Conservation (phyloP, 306 rosid species). For the Spatholobus suberectus region DNA sequence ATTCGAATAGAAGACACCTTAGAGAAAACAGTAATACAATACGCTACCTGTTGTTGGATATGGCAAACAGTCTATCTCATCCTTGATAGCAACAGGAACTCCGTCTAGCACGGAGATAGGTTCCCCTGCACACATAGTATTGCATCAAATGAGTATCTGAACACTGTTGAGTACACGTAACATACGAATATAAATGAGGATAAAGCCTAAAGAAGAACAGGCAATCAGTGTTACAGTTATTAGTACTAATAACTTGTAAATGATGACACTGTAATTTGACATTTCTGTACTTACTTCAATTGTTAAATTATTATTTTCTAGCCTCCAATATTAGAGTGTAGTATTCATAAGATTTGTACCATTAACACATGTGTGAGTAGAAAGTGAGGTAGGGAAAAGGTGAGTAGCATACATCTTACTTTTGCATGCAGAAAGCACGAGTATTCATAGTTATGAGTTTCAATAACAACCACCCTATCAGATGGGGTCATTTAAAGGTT, state of each 20-base stretch:
- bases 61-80: constrained; percentile 92
- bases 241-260: neutral
- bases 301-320: neutral
- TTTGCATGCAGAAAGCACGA: neutral
- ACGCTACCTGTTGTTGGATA: constrained; percentile 91
- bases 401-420: neutral
- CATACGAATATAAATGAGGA: neutral
- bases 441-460: neutral
- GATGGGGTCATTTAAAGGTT: constrained; percentile 3
- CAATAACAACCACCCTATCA: neutral
- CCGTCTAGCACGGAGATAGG: constrained; percentile 85
- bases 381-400: neutral
- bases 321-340: neutral
- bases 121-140: constrained; percentile 54
- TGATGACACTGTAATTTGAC: neutral
- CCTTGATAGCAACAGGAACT: constrained; percentile 85
- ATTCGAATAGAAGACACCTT: constrained; percentile 3
- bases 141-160: constrained; percentile 27
- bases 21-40: constrained; percentile 19
- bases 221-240: neutral
- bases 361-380: neutral
- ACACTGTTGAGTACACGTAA: neutral
- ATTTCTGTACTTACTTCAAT: neutral
- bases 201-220: neutral
- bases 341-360: constrained; percentile 10